Evolutionary conservation across 257 asterid genomes (phyloP).

Genomic region (Solanum pinnatisectum): DNA sequence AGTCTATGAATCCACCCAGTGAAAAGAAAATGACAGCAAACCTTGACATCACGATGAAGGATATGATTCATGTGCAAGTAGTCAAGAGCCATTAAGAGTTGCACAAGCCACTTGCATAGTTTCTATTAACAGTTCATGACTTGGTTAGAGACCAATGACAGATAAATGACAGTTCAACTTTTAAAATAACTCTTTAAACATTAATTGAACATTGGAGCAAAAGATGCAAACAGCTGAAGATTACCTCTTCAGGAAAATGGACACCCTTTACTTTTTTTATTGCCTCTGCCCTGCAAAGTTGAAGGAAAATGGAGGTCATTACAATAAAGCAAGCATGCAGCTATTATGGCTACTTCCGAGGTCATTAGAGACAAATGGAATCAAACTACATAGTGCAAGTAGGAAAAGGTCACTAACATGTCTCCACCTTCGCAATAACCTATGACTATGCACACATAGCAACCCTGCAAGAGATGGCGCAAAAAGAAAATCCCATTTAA

Average conservation of each 20-base stretch:
- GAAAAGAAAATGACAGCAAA: conserved; percentile 16
- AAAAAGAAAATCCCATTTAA: not conserved
- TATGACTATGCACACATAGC: conserved; percentile 87
- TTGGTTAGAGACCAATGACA: conserved; percentile 7
- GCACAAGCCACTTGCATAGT: conserved; percentile 87
- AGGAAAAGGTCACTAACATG: conserved; percentile 45
- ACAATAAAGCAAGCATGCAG: not conserved
- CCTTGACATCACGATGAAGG: conserved; percentile 97
- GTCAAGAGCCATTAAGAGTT: conserved; percentile 86
- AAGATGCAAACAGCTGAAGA: not conserved
- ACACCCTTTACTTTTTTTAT: conserved; percentile 62
- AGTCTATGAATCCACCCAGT: not conserved
- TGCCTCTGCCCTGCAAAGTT: conserved; percentile 66
- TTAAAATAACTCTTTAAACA: not conserved
- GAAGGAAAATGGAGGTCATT: conserved; percentile 1
- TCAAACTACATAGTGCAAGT: not conserved
- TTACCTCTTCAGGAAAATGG: conserved; percentile 76
- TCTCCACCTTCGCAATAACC: conserved; percentile 99
- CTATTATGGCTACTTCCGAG: not conserved
- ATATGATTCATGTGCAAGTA: conserved; percentile 76
- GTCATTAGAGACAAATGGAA: not conserved
- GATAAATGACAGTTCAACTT: not conserved
- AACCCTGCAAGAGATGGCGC: conserved; percentile 49
- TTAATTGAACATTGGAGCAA: not conserved
- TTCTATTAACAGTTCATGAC: conserved; percentile 34